Evolutionary conservation across 2,329 filamentous ascomycete genomes (phyloP), one percentile per base, ranked within the genome.

Genomic region (Penicillium sp.): DNA sequence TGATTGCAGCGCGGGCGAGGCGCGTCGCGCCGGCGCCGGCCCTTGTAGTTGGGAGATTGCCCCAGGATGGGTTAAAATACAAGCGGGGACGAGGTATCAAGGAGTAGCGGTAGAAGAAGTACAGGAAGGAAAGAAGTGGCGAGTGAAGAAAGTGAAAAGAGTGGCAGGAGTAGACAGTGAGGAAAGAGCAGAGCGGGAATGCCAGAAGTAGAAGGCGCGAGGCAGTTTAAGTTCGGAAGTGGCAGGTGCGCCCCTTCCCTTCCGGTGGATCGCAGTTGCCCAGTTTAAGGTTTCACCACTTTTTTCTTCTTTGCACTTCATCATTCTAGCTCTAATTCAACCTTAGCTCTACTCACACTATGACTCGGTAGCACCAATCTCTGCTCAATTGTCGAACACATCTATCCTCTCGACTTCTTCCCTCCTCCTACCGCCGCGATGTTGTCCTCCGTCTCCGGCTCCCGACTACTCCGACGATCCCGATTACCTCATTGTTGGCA

Each of bases 401-500:
- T 43, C 29, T n/a, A 9, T 26, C 23, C 13, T 14, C 16, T 39
- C 11, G 46, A 10, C 33, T 21, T 21, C 23, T 19, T 31, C 29
- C 18, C 23, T 34, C n/a, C 16, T 16, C 14, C 33, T 31, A 11
- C 16, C 13, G 16, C 26, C 21, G 50, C 52, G 37, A 34, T 45
- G 29, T 24, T 59, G 39, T 49, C 56, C 26, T 58, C 54, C 33
- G 47, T 37, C 21, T 52, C 43, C 43, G 46, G 34, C 45, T 45
- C 48, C 33, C 52, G 51, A 10, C 28, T 59, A 33, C 26, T 55
- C 48, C 57, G 55, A 29, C 56, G 52, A 26, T 40, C 44, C 31
- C 58, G 51, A 47, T 36, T 51, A 34, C 52, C 52, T 34, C 54
- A 49, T 51, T 55, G 48, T 24, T 42, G 44, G 31, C 52, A 45